Base-by-base conservation (phyloP, 2,329 filamentous ascomycete genomes). In the Microcyclospora pomicola region DNA sequence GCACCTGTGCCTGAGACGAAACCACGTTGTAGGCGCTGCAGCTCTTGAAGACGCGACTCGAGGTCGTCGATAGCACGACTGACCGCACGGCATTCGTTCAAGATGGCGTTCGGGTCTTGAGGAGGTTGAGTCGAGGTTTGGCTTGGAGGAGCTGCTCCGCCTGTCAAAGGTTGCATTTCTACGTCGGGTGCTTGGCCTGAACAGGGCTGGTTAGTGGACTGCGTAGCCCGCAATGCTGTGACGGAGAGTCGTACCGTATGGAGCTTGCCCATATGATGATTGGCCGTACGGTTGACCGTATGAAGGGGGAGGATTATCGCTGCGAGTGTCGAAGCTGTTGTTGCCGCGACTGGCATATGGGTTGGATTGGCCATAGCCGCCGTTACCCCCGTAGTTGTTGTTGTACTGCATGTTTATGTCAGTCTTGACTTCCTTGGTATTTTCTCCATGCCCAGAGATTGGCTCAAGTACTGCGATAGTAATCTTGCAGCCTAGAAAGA, bases 71-170 rank as follows among this genome's bases (percentile, higher is more conserved):
- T 82, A 31, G 78, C 80, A 42, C 73, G 68, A 58, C 86, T 80
- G 57, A 95, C 81, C 33, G 83, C 77, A 42, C 76, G 74, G 64
- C 84, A 91, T 59, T 91, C 80, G 64, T 92, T 84, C 42, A 95
- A 72, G 49, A 93, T 81, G 40, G 74, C 74, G 56, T 84, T 86
- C 32, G 81, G 76, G 59, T 86, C 75, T 49, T 31, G 41, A 27
- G 28, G 47, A 37, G 42, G 47, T 9, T 50, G 49, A 31, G 49
- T 49, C 40, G 42, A 39, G 29, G 45, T 40, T 36, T 52, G 43
- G n/a, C 38, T 38, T 42, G 49, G 53, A 10, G 46, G 37, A 5
- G 32, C 57, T 31, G 64, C 67, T 43, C 71, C 60, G 33, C 48
- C 46, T 9, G 45, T 43, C 45, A 82, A 69, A 10, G 79, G 71